Percentiles rank a stretch among this genome's conserved stretches.
Conservation (phyloP, 2,329 filamentous ascomycete species). For the Cryphonectria nitschkei region DNA sequence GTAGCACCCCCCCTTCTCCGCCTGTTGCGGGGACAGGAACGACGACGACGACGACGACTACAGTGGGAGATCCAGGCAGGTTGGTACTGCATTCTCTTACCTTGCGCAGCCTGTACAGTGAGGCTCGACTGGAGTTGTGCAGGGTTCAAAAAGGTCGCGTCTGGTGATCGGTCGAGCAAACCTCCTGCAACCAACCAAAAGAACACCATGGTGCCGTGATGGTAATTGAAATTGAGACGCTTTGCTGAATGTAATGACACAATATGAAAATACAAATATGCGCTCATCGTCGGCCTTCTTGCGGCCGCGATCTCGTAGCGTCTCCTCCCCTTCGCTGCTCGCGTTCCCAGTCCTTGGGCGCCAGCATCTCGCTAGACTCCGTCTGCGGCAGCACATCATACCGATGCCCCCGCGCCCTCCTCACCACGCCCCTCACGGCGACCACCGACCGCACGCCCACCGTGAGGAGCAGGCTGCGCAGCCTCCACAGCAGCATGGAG, state of each 20-base stretch:
- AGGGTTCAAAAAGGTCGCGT: background rate
- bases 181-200: background rate
- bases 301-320: background rate
- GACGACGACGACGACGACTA: background rate
- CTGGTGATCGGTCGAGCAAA: background rate
- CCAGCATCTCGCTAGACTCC: slow-evolving; percentile 6
- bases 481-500: slow-evolving; percentile 2
- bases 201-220: background rate
- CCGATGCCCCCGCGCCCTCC: background rate
- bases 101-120: background rate
- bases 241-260: background rate
- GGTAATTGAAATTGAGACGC: background rate
- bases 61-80: background rate
- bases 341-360: background rate
- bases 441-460: background rate
- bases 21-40: no score
- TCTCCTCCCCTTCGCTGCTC: no score
- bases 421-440: background rate
- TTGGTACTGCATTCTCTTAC: no score
- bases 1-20: no score
- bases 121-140: background rate
- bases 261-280: background rate
- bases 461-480: background rate
- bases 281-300: background rate
- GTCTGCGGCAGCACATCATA: slow-evolving; percentile 11